Evolutionary conservation across 371 early-diverging fungal genomes (phyloP), one percentile per base, ranked within the genome.

Genomic region (Mucor circinelloides): DNA sequence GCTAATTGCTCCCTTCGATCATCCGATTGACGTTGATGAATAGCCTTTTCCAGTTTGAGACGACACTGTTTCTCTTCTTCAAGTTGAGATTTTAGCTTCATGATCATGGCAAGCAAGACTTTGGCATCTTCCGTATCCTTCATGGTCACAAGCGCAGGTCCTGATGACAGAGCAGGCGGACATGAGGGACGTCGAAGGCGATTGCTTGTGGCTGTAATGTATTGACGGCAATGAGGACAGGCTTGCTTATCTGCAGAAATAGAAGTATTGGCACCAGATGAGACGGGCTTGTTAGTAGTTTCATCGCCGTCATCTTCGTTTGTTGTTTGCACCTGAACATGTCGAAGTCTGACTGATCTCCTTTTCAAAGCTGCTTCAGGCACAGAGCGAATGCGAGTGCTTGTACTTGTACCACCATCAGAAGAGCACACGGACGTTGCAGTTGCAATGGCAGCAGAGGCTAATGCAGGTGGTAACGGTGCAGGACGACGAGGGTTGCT

Each of bases 41-140:
- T 67, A 0, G 58, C 66, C 23, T 66, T 54, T 40, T 80, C 81
- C 34, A 80, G 57, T 9, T 74, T 63, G 13, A 68, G 56, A 21
- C 81, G 69, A 7, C 83, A 81, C 19, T 80, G 69, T 44, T 77
- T 80, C 60, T 87, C 87, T 34, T 86, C 75, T 2, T 77, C 75
- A 3, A 87, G 72, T 36, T 87, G 85, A 3, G 72, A 25, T 50
- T 80, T 74, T 36, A 80, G 62, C 6, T 70, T 66, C 50, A 65
- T 56, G 13, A 80, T 78, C 71, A 76, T 78, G 30, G 54, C 72
- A 36, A 68, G 38, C 21, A 71, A 58, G 6, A 42, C 44, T 30
- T 68, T 71, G 23, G 66, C 27, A 21, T 64, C 64, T 15, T 56
- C 64, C 6, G 50, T 34, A 19, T 27, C 23, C 15, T 40, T 30